Evolutionary conservation across 83 land plant species (phyloP).

Genomic region (Isoetes engelmannii): DNA sequence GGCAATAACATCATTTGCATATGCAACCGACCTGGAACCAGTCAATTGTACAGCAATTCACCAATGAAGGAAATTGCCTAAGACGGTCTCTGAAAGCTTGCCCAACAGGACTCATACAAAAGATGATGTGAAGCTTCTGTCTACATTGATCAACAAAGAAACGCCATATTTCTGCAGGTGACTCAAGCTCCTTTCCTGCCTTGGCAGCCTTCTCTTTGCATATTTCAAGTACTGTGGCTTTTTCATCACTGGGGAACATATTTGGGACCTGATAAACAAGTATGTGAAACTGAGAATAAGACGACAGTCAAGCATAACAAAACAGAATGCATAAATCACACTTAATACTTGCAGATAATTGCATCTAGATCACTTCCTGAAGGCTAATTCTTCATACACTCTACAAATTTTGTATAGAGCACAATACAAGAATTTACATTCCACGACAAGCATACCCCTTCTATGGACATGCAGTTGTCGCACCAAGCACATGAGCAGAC

Average conservation of each 20-base stretch:
- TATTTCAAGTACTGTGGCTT: slow-evolving; percentile 29
- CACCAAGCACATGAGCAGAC: too few relatives aligned
- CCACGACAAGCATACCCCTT: too few relatives aligned
- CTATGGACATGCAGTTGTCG: too few relatives aligned
- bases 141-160: slow-evolving; percentile 37
- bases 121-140: slow-evolving; percentile 35
- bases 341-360: too few relatives aligned
- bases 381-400: too few relatives aligned
- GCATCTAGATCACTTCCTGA: too few relatives aligned
- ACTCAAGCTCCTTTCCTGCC: slow-evolving; percentile 24
- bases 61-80: slow-evolving; percentile 40
- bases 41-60: slow-evolving; percentile 44
- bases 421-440: too few relatives aligned
- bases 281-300: neutral
- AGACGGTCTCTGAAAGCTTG: slow-evolving; percentile 39
- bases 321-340: too few relatives aligned
- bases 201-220: slow-evolving; percentile 33
- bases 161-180: slow-evolving; percentile 33
- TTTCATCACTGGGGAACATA: slow-evolving; percentile 39
- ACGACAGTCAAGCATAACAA: too few relatives aligned
- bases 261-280: slow-evolving; percentile 27
- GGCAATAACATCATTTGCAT: too few relatives aligned
- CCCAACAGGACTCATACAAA: slow-evolving; percentile 45
- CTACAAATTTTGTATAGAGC: too few relatives aligned
- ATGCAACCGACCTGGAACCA: slow-evolving; percentile 34